A percentile compares a stretch with the other conserved stretches of the same genome.
Evolutionary conservation across 2,329 filamentous ascomycete genomes (phyloP).

Genomic region (Penicillium concentricum): DNA sequence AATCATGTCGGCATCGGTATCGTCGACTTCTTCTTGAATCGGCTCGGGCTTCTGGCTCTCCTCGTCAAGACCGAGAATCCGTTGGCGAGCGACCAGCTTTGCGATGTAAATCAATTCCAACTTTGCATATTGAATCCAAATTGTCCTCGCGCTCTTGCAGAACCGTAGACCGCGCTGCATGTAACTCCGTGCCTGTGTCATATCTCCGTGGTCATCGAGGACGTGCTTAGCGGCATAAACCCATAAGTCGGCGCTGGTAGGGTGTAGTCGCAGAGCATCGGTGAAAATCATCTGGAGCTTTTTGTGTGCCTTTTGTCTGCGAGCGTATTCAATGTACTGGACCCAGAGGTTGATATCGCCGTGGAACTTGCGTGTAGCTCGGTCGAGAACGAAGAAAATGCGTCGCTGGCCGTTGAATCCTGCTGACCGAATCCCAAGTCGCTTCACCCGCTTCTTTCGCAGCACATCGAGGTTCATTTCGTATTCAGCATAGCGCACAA

Average conservation of each 20-base stretch:
- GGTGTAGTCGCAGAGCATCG: conserved; percentile 77
- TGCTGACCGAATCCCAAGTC: conserved; percentile 72
- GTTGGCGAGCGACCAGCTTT: conserved; percentile 73
- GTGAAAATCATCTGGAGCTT: conserved; percentile 61
- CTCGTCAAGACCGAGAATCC: conserved; percentile 62
- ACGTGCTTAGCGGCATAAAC: conserved; percentile 75
- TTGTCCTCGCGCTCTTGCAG: conserved; percentile 67
- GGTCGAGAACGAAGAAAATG: conserved; percentile 85
- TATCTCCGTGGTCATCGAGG: conserved; percentile 78
- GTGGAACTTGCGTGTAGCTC: conserved; percentile 79
- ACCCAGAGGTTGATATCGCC: conserved; percentile 81
- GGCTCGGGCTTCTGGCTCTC: conserved; percentile 39
- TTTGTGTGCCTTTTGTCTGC: conserved; percentile 63
- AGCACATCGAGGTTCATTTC: conserved; percentile 69
- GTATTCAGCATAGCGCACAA: conserved; percentile 75
- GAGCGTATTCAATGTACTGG: conserved; percentile 81
- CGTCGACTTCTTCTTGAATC: conserved; percentile 39
- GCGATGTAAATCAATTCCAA: conserved; percentile 90
- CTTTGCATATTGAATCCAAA: conserved; percentile 90
- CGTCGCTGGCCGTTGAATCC: conserved; percentile 74
- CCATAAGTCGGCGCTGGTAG: conserved; percentile 81
- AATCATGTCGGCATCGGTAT: conserved; percentile 56
- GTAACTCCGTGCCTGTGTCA: conserved; percentile 78
- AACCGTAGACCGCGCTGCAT: conserved; percentile 89
- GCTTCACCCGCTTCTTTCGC: conserved; percentile 76